phyloP scores from a whole-genome alignment of 2,329 filamentous ascomycete species.

The Pseudonectria buxi region DNA sequence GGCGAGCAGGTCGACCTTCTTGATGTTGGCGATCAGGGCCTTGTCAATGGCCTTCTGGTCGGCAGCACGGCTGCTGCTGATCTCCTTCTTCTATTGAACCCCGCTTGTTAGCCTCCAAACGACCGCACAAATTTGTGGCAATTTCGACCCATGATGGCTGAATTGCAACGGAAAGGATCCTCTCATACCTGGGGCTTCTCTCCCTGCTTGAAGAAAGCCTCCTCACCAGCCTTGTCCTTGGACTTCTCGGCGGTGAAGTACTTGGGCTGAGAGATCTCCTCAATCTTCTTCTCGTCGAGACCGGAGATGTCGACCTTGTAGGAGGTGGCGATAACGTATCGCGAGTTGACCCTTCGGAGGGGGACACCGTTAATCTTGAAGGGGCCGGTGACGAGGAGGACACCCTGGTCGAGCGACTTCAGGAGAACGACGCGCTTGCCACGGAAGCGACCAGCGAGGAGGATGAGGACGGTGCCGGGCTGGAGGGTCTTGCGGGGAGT shows the following conservation, averaged over 20 bases:
- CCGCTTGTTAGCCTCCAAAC: constrained; percentile 16
- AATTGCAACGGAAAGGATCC: constrained; percentile 1
- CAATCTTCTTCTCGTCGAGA: constrained; percentile 85
- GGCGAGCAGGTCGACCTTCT: constrained; percentile 92
- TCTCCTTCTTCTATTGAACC: constrained; percentile 81
- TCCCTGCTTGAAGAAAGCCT: constrained; percentile 99
- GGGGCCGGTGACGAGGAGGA: constrained; percentile 96
- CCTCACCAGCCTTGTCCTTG: constrained; percentile 93
- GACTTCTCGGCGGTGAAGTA: constrained; percentile 97
- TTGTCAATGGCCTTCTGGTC: constrained; percentile 99
- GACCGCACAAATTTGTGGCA: background rate
- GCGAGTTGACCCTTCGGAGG: constrained; percentile 86
- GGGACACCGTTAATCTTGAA: constrained; percentile 99
- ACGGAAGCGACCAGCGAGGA: constrained; percentile 98
- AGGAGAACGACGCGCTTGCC: constrained; percentile 99
- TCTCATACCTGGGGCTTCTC: constrained; percentile 87
- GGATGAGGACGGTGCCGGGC: constrained; percentile 95
- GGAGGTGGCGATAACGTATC: constrained; percentile 89
- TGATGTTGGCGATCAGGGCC: constrained; percentile 88
- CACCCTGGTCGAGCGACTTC: constrained; percentile 94
- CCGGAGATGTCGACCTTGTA: constrained; percentile 78
- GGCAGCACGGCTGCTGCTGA: constrained; percentile 81
- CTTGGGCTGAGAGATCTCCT: constrained; percentile 65
- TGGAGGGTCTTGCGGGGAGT: constrained; percentile 82
- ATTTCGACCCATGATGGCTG: too few species aligned